Percentiles rank a stretch among this genome's conserved stretches.
Evolutionary conservation across 176 grass and related monocot genomes (phyloP).

Genomic region (Ensete ventricosum): DNA sequence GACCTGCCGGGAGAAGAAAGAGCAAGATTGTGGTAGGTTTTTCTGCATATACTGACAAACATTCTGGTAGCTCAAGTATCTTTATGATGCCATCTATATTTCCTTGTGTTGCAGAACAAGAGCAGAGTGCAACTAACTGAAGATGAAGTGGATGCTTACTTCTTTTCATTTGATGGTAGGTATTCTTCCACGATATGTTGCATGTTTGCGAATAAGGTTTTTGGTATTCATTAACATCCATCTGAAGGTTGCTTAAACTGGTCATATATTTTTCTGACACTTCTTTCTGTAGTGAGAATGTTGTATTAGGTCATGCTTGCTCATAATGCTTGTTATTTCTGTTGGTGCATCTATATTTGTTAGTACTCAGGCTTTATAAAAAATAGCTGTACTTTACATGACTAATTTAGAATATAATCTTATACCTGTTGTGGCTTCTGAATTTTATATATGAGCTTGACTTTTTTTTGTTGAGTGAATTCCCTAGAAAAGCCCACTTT

Average conservation of each 20-base stretch:
- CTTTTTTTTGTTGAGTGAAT: too few species aligned
- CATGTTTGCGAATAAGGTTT: not conserved
- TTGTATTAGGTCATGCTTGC: not conserved
- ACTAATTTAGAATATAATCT: not conserved
- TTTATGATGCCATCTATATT: conserved; percentile 2
- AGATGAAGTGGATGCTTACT: conserved; percentile 77
- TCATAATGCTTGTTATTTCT: not conserved
- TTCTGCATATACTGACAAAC: not conserved
- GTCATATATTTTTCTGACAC: not conserved
- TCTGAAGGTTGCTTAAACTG: not conserved
- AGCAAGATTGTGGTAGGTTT: conserved; percentile 44
- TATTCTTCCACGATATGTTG: conserved; percentile 13
- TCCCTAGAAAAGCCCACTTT: too few species aligned
- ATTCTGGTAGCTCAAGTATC: conserved; percentile 4
- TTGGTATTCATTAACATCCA: not conserved
- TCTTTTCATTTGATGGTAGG: conserved; percentile 91
- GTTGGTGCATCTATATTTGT: not conserved
- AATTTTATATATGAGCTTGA: too few species aligned
- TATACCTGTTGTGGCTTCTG: not conserved
- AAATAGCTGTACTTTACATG: not conserved
- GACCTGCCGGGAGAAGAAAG: conserved; percentile 33
- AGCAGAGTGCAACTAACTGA: conserved; percentile 73
- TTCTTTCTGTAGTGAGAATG: not conserved
- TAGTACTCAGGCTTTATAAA: not conserved
- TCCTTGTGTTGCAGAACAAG: conserved; percentile 32